Base-by-base conservation (phyloP, 2,329 filamentous ascomycete genomes). In the Annulohypoxylon truncatum region DNA sequence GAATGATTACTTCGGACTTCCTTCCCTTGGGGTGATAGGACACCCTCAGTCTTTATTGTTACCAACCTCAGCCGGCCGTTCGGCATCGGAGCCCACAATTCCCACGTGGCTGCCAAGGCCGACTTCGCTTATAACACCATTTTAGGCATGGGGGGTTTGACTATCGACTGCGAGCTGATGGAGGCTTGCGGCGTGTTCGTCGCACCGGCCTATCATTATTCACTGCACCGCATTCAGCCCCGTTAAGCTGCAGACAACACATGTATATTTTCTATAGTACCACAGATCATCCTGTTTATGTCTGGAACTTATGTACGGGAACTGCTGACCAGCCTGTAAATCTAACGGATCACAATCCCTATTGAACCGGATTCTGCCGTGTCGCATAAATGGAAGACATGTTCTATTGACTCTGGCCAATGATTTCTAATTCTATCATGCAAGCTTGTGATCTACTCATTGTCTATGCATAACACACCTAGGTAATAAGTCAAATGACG, bases 91-190 rank as follows among this genome's bases (percentile, higher is more conserved):
- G 4, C 4, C 33, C 10, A 22, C 28, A 13, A 48, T 40, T 42
- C 31, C 35, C 55, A 58, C 55, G 24, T 58, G 44, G 55, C 31
- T 31, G 46, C 24, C 31, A 58, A 51, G 35, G 46, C 55, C 55
- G 55, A 59, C 33, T 44, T 59, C 46, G 55, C 28, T 35, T 59
- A 24, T 46, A 33, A 4, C 6, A 20, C 24, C 18, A 15, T n/a
- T 42, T 40, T 31, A 6, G 56, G 26, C 20, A 48, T 31, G 56
- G 47, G 12, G 26, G 46, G 6, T 10, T 15, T n/a, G 24, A 18
- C 18, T 50, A 46, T 29, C 18, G 13, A 5, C 24, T 51, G 47
- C 46, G 47, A 59, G 12, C 13, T 44, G 47, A 59, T 24, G 38
- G 35, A 12, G 31, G 38, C 15, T n/a, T 33, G 52, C 38, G n/a